Evolutionary conservation across 2,329 filamentous ascomycete genomes (phyloP), one percentile per base, ranked within the genome.

Genomic region (Talaromyces amestolkiae): DNA sequence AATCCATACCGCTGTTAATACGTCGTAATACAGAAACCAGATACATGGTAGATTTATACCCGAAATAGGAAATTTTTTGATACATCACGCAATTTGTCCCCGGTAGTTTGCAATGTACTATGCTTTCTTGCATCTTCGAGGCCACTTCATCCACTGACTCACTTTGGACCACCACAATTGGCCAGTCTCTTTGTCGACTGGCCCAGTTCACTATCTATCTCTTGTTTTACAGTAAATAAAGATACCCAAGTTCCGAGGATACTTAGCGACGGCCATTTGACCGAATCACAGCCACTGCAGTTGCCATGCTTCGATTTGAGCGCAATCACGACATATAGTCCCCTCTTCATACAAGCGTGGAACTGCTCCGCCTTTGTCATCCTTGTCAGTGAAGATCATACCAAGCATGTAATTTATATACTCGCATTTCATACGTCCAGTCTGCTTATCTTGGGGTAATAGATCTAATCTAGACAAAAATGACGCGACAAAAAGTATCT

Each of bases 1-100:
- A 39, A 22, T 5, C 11, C 31, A 15, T 53, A 43, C 15, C 13
- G 10, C 19, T 2, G 47, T 33, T 13, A 24, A 37, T 54, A 62
- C 60, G 15, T 2, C 8, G 43, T 49, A 53, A 39, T 53, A 61
- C 59, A 17, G 3, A 22, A 41, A 37, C 45, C 19, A 53, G 9
- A 11, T 54, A 41, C 47, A 39, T 27, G 33, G 53, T 39, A 37
- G 33, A 39, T 9, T 56, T 24, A 15, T 39, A 39, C n/a, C 60
- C 47, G 1, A 43, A 51, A 33, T n/a, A 54, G 60, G 60, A 62
- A 62, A 62, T 54, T 31, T 24, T 24, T 53, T 53, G 22, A 39
- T 31, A 53, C 35, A 62, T 62, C 60, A 62, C 60, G 60, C 60
- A 51, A 62, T 62, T 62, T 35, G 11, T 62, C 60, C 60, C 60